Evolutionary conservation across 176 grass and related monocot genomes (phyloP).

Genomic region (Hordeum vulgare): DNA sequence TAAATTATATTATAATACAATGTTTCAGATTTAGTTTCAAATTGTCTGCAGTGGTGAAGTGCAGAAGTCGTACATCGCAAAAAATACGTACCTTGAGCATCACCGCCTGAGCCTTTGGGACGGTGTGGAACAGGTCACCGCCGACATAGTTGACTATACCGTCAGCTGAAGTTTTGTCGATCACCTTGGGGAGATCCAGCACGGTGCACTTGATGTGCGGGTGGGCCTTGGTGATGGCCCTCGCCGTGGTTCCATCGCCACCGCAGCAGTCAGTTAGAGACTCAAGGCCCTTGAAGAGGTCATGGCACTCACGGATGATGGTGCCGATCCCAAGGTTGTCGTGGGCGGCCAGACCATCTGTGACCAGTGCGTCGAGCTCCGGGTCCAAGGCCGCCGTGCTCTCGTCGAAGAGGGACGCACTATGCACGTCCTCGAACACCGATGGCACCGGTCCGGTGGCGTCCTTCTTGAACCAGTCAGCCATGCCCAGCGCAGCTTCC

Average conservation of each 20-base stretch:
- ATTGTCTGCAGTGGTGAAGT: no score
- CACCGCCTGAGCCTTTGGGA: conserved; percentile 40
- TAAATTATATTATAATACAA: no score
- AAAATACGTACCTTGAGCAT: conserved; percentile 22
- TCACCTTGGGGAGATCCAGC: conserved; percentile 36
- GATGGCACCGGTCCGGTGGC: neutral
- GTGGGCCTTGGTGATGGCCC: conserved; percentile 17
- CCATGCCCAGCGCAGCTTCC: neutral
- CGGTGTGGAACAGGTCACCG: conserved; percentile 36
- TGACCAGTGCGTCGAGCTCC: conserved; percentile 8
- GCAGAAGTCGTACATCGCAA: no score
- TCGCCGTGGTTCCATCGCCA: conserved; percentile 19
- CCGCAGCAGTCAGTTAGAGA: conserved; percentile 40
- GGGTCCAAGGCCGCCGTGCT: neutral
- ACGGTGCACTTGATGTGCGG: conserved; percentile 29
- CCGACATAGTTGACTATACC: conserved; percentile 4
- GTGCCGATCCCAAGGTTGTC: neutral
- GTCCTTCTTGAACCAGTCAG: conserved; percentile 36
- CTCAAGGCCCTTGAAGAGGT: conserved; percentile 10
- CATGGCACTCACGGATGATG: neutral
- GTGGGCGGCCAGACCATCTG: neutral
- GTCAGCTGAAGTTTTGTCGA: neutral
- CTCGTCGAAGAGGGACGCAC: neutral
- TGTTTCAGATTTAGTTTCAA: no score
- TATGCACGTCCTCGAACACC: conserved; percentile 2